phyloP scores from a whole-genome alignment of 2,329 filamentous ascomycete species.

The Rutstroemia sp. region DNA sequence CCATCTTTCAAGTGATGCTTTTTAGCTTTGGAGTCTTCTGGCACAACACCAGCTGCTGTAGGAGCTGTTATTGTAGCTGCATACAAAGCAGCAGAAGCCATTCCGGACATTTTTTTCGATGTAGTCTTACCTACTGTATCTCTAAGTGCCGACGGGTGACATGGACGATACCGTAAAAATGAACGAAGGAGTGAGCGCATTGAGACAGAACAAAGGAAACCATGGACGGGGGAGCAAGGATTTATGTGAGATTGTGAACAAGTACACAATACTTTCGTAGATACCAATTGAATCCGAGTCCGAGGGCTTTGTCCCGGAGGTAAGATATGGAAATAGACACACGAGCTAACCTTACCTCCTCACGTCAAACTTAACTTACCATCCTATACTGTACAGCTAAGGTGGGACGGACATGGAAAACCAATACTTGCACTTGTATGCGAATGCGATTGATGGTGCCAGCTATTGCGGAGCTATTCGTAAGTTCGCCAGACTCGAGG shows the following conservation, averaged over 20 bases:
- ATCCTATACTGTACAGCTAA: no score
- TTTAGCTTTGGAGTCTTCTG: slow-evolving; percentile 33
- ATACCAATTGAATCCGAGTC: neutral
- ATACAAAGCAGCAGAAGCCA: slow-evolving; percentile 20
- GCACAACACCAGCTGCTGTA: slow-evolving; percentile 21
- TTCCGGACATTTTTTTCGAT: slow-evolving; percentile 17
- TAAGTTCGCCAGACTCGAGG: no score
- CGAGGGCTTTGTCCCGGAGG: neutral
- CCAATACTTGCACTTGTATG: no score
- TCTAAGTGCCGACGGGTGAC: neutral
- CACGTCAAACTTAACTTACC: no score
- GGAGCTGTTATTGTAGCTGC: slow-evolving; percentile 21
- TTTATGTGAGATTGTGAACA: neutral
- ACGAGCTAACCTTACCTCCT: no score
- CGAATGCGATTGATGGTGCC: no score
- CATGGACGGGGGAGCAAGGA: slow-evolving; percentile 28
- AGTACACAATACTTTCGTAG: neutral
- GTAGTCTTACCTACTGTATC: slow-evolving; percentile 3
- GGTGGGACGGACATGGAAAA: no score
- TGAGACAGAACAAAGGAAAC: neutral
- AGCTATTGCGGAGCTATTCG: no score
- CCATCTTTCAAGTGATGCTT: slow-evolving; percentile 44
- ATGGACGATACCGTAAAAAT: slow-evolving; percentile 19
- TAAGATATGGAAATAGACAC: neutral
- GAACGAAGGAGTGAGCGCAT: slow-evolving; percentile 38